Conservation (phyloP, 257 asterid species). For the Cinchona pubescens region DNA sequence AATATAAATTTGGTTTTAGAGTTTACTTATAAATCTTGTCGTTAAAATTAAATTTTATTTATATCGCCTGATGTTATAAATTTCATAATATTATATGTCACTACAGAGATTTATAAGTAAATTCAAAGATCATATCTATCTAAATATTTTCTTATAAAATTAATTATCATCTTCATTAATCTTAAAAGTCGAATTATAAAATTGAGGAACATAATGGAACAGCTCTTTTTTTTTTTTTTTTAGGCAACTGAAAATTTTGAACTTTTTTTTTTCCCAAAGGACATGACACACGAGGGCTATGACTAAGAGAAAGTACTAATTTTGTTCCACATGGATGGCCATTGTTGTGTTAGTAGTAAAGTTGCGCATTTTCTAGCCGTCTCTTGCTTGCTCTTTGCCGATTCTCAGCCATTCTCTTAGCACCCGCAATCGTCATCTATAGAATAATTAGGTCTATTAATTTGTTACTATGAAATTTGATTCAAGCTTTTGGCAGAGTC, state of each 20-base stretch:
- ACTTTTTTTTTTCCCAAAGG: background rate
- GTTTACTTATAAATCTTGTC: too few species aligned
- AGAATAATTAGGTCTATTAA: background rate
- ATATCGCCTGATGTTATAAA: too few species aligned
- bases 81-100: too few species aligned
- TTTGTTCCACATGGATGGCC: background rate
- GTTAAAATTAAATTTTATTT: too few species aligned
- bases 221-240: background rate
- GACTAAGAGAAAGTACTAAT: background rate
- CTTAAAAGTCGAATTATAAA: background rate
- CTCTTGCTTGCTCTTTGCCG: conserved; percentile 4
- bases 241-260: background rate
- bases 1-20: too few species aligned
- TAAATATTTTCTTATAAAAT: too few species aligned
- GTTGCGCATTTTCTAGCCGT: background rate
- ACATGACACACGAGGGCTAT: background rate
- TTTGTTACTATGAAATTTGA: background rate
- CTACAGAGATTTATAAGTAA: too few species aligned
- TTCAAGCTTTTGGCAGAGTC: background rate
- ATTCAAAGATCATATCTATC: too few species aligned
- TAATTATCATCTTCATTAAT: background rate
- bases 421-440: background rate
- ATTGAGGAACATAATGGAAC: background rate
- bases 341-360: background rate
- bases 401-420: background rate